These are phyloP conservation scores for Xylariaceae sp. DNA, from an alignment of 2,329 filamentous ascomycete species.

Conservation along the genomic window DNA sequence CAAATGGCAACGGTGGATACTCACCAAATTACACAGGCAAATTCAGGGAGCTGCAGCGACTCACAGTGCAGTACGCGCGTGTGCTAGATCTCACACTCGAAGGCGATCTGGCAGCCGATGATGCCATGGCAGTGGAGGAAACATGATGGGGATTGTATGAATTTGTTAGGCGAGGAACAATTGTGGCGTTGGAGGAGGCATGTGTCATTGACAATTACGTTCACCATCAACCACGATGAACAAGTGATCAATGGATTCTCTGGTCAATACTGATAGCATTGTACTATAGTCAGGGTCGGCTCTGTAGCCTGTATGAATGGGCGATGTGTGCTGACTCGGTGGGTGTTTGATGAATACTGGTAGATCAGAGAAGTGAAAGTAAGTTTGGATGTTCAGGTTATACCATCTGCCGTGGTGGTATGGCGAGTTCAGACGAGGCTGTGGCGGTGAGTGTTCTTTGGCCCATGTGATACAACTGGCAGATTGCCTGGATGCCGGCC, in stretches of 20 bases:
- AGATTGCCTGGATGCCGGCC: neutral
- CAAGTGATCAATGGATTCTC: neutral
- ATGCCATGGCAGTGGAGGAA: conserved; percentile 43
- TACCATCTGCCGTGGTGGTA: neutral
- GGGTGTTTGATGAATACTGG: conserved; percentile 8
- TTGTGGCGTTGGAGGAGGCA: conserved; percentile 20
- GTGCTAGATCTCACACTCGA: conserved; percentile 69
- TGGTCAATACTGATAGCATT: conserved; percentile 17
- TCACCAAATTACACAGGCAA: conserved; percentile 67
- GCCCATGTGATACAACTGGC: conserved; percentile 6
- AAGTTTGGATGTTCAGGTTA: conserved; percentile 3
- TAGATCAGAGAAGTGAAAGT: neutral
- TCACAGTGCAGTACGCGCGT: conserved; percentile 93
- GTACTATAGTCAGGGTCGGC: conserved; percentile 25
- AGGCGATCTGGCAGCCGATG: conserved; percentile 49
- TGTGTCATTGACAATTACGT: conserved; percentile 4
- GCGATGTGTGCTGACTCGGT: neutral
- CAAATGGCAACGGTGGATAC: conserved; percentile 23
- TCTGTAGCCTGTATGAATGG: conserved; percentile 10
- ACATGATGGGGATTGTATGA: conserved; percentile 20
- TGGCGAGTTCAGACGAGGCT: conserved; percentile 2
- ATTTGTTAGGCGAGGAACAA: conserved; percentile 9
- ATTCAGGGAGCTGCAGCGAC: conserved; percentile 89
- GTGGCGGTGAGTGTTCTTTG: conserved; percentile 11
- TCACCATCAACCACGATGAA: neutral